phyloP scores from a whole-genome alignment of 306 rosid species.

The Lablab purpureus region DNA sequence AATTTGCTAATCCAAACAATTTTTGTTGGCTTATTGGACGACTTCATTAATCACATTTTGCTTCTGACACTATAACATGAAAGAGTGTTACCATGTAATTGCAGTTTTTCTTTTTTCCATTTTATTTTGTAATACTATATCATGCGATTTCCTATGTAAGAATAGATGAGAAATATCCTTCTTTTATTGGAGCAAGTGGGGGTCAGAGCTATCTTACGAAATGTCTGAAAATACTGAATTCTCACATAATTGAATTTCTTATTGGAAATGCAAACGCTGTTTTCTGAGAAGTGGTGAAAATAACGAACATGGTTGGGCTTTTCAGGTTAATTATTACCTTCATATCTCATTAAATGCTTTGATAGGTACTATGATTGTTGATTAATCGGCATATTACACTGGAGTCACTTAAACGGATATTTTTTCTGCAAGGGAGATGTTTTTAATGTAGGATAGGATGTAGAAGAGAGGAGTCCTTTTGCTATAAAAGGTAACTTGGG shows the following conservation, averaged over 20 bases:
- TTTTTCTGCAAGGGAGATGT: not conserved
- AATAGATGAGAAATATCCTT: not conserved
- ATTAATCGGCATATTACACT: conserved; percentile 36
- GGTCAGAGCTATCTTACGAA: conserved; percentile 1
- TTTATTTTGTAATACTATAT: conserved; percentile 1
- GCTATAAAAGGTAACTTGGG: not conserved
- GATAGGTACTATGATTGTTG: conserved; percentile 6
- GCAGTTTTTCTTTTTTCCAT: not conserved
- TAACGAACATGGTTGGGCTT: not conserved
- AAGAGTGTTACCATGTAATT: not conserved
- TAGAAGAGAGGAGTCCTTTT: not conserved
- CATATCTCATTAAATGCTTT: conserved; percentile 6
- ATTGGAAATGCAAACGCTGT: not conserved
- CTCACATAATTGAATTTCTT: conserved; percentile 4
- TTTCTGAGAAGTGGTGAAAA: conserved; percentile 14
- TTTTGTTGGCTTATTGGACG: not conserved
- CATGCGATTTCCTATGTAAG: not conserved
- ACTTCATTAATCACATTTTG: conserved; percentile 14
- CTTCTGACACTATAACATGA: not conserved
- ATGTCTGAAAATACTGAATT: conserved; percentile 7
- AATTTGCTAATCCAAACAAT: not conserved
- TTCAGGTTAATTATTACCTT: conserved; percentile 1
- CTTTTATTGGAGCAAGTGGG: conserved; percentile 14
- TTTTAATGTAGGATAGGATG: conserved; percentile 27
- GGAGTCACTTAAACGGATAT: not conserved